Evolutionary conservation across 169 alveolate genomes (phyloP).

Genomic region (Eimeria acervulina): DNA sequence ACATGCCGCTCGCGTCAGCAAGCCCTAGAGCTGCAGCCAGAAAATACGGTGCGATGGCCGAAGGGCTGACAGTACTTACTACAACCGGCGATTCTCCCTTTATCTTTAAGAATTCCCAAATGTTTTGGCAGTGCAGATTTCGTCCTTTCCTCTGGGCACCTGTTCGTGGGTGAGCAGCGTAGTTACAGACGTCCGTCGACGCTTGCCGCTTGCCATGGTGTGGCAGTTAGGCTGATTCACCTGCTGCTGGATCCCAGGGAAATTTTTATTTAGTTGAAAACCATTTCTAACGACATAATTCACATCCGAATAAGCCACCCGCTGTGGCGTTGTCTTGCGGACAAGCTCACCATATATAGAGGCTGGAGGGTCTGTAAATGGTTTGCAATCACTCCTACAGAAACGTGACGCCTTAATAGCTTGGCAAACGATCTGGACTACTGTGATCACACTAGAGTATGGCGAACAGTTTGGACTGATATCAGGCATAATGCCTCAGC

Average conservation of each 20-base stretch:
- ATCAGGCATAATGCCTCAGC: not conserved
- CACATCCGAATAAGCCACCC: not conserved
- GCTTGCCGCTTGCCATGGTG: not conserved
- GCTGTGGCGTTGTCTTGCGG: not conserved
- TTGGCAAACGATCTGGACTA: not conserved
- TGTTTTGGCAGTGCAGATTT: not conserved
- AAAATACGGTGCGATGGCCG: not conserved
- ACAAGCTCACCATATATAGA: not conserved
- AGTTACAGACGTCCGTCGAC: not conserved
- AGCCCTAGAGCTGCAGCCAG: slow-evolving; percentile 62
- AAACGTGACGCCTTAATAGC: not conserved
- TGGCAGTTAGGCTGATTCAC: slow-evolving; percentile 10
- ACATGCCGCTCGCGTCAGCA: slow-evolving; percentile 35
- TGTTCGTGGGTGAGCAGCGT: not conserved
- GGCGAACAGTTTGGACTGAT: too few species aligned
- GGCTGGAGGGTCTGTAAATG: not conserved
- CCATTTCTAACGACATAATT: not conserved
- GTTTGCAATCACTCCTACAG: not conserved
- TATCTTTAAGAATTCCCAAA: not conserved
- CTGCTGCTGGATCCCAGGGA: not conserved
- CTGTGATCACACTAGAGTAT: not conserved
- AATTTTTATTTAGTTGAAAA: not conserved
- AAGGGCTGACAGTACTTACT: not conserved
- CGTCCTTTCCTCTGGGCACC: not conserved
- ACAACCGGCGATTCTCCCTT: not conserved